Base-by-base conservation (phyloP, 306 rosid species). In the Pueraria montana region DNA sequence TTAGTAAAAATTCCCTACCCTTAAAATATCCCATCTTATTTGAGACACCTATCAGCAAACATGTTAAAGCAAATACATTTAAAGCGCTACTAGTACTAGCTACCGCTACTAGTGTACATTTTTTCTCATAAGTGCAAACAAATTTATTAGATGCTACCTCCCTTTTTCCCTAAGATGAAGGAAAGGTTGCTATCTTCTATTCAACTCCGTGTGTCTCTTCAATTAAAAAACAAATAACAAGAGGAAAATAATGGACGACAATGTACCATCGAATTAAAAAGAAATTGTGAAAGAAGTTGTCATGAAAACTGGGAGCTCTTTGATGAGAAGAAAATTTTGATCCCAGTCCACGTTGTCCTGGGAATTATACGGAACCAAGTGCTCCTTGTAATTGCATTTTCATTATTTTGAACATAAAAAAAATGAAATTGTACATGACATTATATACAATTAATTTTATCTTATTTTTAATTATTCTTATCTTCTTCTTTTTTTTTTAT, bases 41-140 rank as follows among this genome's bases (percentile, higher is more conserved):
- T 43, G 53, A 80, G 79, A 71, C 68, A 80, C 71, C 79, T 64
- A 61, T 49, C 0, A 30, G 20, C 56, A 59, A 26, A 71, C 64
- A 76, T 26, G 72, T 76, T 76, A 55, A 82, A 20, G 42, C 63
- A 27, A 56, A 76, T 17, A 23, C 52, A 64, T 52, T 56, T 49
- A 42, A 71, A 69, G 56, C 16, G 17, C 55, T 53, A 64, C 70
- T 61, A 38, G 23, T 53, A 64, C 70, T 61, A 38, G 23, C 65
- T 49, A 20, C 36, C 24, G 62, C 76, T 36, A 48, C 76, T 36
- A 48, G 11, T 18, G 70, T 26, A 18, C 49, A 66, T 53, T 76
- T 66, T 66, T 53, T 12, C 76, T 75, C 26, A 2, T 20, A 53
- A 26, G 58, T 78, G 40, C 43, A 52, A 74, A 26, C 70, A 65